These are phyloP conservation scores for Xanthoconium purpureum DNA, from an alignment of 768 basidiomycete genomes.

Conservation along the genomic window DNA sequence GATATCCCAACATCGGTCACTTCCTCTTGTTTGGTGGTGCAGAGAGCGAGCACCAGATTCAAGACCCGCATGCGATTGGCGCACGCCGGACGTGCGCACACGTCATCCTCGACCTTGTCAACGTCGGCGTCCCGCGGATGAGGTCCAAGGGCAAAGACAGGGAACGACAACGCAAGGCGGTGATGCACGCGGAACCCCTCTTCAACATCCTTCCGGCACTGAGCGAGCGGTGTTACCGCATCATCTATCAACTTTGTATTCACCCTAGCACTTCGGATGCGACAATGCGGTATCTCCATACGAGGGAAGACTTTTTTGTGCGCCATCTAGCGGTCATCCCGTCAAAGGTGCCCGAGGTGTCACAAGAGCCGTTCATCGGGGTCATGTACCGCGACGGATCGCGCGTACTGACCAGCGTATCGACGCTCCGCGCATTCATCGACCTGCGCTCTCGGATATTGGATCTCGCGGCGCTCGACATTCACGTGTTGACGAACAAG, in stretches of 20 bases:
- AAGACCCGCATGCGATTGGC: constrained; percentile 75
- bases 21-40: constrained; percentile 76
- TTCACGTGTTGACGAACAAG: constrained; percentile 80
- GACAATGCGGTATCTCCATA: constrained; percentile 81
- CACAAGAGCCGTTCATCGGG: constrained; percentile 49
- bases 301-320: constrained; percentile 84
- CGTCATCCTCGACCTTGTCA: constrained; percentile 74
- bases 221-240: constrained; percentile 81
- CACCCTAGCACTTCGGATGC: constrained; percentile 80
- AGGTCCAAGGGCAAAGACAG: constrained; percentile 43
- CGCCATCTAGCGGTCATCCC: constrained; percentile 81
- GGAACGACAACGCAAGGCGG: constrained; percentile 28
- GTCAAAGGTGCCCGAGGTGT: constrained; percentile 51
- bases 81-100: constrained; percentile 73
- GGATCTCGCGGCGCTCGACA: constrained; percentile 81
- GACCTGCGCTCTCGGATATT: constrained; percentile 81
- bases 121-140: constrained; percentile 62
- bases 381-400: constrained; percentile 71
- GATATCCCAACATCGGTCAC: constrained; percentile 84
- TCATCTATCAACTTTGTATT: constrained; percentile 84
- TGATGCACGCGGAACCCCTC: constrained; percentile 43
- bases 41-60: constrained; percentile 60
- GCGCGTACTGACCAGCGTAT: constrained; percentile 62
- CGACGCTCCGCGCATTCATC: constrained; percentile 71
- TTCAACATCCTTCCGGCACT: constrained; percentile 67